Evolutionary conservation across 2,329 filamentous ascomycete genomes (phyloP).

Genomic region (Neofusicoccum sp.): DNA sequence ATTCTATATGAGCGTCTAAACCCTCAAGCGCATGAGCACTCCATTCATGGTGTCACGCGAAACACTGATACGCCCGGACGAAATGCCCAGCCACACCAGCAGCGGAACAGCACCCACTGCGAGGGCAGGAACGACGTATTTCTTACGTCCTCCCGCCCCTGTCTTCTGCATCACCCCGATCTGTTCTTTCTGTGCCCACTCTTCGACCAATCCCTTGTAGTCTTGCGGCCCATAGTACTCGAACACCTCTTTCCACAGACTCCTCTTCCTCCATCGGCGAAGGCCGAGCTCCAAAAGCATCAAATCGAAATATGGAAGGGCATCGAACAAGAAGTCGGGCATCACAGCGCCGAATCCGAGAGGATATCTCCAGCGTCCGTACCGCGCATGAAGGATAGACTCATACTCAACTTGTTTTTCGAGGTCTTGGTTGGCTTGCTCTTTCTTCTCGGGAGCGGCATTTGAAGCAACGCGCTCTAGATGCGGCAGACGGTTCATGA

Average conservation of each 20-base stretch:
- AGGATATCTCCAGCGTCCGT: constrained; percentile 31
- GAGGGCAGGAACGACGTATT: too few species aligned
- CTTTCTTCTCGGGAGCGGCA: too few species aligned
- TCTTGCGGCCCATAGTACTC: constrained; percentile 27
- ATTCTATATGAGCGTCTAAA: too few species aligned
- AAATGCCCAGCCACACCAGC: too few species aligned
- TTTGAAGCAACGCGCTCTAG: constrained; percentile 16
- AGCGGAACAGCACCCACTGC: too few species aligned
- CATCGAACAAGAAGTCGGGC: constrained; percentile 32
- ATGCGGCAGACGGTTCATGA: constrained; percentile 49
- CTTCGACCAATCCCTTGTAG: constrained; percentile 28
- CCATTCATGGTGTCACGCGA: too few species aligned
- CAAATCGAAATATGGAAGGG: constrained; percentile 26
- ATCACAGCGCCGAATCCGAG: constrained; percentile 29
- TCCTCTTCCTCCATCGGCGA: constrained; percentile 24
- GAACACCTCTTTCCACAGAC: constrained; percentile 27
- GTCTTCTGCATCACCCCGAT: too few species aligned
- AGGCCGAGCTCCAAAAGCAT: not conserved
- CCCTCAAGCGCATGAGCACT: too few species aligned
- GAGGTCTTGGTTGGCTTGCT: not conserved
- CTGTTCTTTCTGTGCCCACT: constrained; percentile 22
- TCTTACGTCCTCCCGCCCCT: too few species aligned
- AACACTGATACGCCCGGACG: too few species aligned
- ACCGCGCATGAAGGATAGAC: constrained; percentile 32
- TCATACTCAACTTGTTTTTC: constrained; percentile 19